Percentiles rank a stretch among this genome's conserved stretches.
These are phyloP conservation scores for Toxoplasma gondii DNA, from an alignment of 169 alveolate genomes.

Conservation along the genomic window DNA sequence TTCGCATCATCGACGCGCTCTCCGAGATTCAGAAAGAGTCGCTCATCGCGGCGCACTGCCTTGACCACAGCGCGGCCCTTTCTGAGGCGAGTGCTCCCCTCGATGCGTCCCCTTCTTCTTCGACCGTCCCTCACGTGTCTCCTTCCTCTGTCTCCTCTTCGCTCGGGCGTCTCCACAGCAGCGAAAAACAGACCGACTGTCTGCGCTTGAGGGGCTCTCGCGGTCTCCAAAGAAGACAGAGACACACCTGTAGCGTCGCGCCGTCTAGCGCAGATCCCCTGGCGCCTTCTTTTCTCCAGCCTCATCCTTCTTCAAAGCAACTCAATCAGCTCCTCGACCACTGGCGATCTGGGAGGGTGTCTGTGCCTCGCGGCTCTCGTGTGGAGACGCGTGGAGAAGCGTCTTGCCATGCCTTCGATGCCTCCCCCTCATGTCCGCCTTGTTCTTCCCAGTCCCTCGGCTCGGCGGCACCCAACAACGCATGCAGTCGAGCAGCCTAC, in stretches of 20 bases:
- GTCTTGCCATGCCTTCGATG: background rate
- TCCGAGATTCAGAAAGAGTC: background rate
- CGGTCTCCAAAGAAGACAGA: background rate
- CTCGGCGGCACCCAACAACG: background rate
- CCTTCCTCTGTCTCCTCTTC: background rate
- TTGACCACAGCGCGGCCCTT: background rate
- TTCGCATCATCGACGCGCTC: conserved; percentile 9
- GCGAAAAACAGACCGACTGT: background rate
- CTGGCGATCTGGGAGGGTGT: background rate
- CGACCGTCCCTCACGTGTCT: background rate
- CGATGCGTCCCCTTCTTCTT: background rate
- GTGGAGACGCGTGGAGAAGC: background rate
- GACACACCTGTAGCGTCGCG: too few species aligned
- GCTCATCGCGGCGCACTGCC: conserved; percentile 1
- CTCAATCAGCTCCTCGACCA: background rate
- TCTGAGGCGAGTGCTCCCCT: background rate
- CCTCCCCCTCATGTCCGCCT: background rate
- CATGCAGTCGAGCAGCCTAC: background rate
- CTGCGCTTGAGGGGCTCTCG: background rate
- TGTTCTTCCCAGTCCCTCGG: background rate
- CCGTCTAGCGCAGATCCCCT: background rate
- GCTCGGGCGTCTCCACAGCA: background rate
- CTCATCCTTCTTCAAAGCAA: background rate
- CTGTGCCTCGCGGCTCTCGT: background rate
- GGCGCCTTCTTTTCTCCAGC: background rate